Evolutionary conservation across 139 green algal species (phyloP).

Genomic region (Coelastrella sp.): DNA sequence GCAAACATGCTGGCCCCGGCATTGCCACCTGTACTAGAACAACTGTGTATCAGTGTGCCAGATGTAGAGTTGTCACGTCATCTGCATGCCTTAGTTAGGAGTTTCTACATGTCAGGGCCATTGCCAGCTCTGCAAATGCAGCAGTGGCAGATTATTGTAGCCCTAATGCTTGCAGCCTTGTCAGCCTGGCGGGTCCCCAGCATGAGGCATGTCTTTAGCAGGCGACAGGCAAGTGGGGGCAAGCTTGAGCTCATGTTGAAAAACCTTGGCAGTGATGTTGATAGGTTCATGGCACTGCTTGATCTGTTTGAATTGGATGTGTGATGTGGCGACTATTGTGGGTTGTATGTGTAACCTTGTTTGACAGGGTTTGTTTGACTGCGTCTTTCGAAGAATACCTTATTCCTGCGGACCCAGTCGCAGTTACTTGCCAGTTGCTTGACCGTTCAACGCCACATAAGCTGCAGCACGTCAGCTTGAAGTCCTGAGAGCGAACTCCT

Average conservation of each 20-base stretch:
- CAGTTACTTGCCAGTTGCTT: too few species aligned
- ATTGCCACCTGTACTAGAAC: constrained; percentile 12
- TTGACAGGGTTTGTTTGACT: background rate
- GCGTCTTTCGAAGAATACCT: too few species aligned
- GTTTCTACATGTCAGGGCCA: constrained; percentile 28
- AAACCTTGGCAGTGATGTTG: constrained; percentile 5
- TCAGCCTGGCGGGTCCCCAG: constrained; percentile 9
- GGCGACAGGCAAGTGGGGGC: background rate
- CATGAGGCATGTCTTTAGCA: constrained; percentile 23
- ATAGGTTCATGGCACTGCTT: constrained; percentile 39
- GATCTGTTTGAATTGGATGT: constrained; percentile 46
- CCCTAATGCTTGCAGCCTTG: constrained; percentile 40
- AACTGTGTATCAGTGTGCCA: background rate
- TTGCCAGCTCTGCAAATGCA: constrained; percentile 15
- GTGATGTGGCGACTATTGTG: background rate
- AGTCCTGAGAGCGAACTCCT: too few species aligned
- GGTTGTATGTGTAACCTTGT: background rate
- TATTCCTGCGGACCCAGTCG: too few species aligned
- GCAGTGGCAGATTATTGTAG: constrained; percentile 41
- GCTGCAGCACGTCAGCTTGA: too few species aligned
- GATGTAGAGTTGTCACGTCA: background rate
- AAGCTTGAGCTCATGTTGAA: background rate
- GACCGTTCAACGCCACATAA: too few species aligned
- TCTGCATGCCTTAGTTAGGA: constrained; percentile 19
- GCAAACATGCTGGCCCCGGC: constrained; percentile 9